Evolutionary conservation across 805 yeast species (phyloP).

Genomic region (Yarrowia yakushimensis): DNA sequence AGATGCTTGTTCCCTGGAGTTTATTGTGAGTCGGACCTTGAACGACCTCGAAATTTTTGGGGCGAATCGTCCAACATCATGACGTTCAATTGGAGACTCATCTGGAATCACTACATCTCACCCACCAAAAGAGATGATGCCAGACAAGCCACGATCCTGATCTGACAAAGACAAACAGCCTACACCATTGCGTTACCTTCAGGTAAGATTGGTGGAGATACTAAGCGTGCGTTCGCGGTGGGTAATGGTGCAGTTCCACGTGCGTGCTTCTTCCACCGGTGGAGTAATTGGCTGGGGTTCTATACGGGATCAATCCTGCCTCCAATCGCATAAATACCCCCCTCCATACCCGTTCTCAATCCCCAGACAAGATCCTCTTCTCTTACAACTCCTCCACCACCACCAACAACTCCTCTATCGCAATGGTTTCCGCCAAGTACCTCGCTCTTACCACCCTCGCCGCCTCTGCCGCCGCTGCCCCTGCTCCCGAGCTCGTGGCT

Average conservation of each 20-base stretch:
- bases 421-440: constrained; percentile 21
- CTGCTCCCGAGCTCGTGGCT: neutral
- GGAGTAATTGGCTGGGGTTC: neutral
- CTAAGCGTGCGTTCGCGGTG: neutral
- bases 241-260: no score
- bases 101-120: no score
- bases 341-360: neutral
- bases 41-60: no score
- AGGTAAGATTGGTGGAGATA: neutral
- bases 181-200: no score
- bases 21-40: no score
- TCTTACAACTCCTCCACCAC: neutral
- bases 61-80: no score
- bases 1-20: no score
- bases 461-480: neutral
- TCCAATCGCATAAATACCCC: neutral
- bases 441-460: neutral
- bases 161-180: no score
- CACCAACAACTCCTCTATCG: neutral
- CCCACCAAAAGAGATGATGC: no score
- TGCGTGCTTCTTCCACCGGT: no score
- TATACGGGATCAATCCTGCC: neutral
- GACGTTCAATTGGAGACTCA: no score
- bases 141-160: no score
- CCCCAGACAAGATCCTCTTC: neutral